These are phyloP conservation scores for Blastosporella zonata DNA, from an alignment of 1,284 basidiomycete genomes.

Conservation along the genomic window DNA sequence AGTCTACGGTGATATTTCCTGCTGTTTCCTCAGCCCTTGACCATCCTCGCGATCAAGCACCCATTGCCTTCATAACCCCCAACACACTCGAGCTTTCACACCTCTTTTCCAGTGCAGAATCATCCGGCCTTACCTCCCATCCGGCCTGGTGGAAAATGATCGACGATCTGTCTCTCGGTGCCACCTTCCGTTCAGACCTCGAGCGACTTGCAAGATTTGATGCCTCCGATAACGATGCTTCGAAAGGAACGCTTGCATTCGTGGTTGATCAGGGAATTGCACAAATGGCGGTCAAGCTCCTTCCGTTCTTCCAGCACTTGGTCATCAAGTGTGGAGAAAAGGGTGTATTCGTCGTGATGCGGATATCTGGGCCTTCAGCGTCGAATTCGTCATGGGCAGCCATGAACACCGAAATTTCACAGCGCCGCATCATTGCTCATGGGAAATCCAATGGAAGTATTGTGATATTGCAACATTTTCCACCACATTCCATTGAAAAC, in stretches of 20 bases:
- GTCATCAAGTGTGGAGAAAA: slow-evolving; percentile 79
- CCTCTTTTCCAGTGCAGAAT: slow-evolving; percentile 48
- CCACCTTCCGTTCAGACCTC: slow-evolving; percentile 63
- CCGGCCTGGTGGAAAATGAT: slow-evolving; percentile 63
- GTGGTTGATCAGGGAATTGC: slow-evolving; percentile 65
- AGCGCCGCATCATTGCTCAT: slow-evolving; percentile 51
- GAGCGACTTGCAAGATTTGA: slow-evolving; percentile 52
- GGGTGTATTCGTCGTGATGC: slow-evolving; percentile 66
- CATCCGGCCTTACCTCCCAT: slow-evolving; percentile 48
- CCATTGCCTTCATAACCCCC: slow-evolving; percentile 72
- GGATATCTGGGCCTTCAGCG: slow-evolving; percentile 35
- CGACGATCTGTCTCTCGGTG: slow-evolving; percentile 59
- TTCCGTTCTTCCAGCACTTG: slow-evolving; percentile 79
- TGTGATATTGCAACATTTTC: slow-evolving; percentile 65
- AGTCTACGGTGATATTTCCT: slow-evolving; percentile 69
- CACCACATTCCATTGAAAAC: slow-evolving; percentile 46
- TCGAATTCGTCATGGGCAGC: slow-evolving; percentile 44
- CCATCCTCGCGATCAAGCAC: slow-evolving; percentile 29
- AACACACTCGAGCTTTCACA: slow-evolving; percentile 76
- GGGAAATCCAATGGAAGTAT: slow-evolving; percentile 44
- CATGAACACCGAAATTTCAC: slow-evolving; percentile 43
- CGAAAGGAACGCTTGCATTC: slow-evolving; percentile 56
- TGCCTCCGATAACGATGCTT: slow-evolving; percentile 36
- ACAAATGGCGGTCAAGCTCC: slow-evolving; percentile 75
- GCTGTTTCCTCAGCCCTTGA: slow-evolving; percentile 45